Percentiles rank a stretch among this genome's conserved stretches.
Evolutionary conservation across 2,329 filamentous ascomycete genomes (phyloP).

Genomic region (Decorospora gaudefroyi): DNA sequence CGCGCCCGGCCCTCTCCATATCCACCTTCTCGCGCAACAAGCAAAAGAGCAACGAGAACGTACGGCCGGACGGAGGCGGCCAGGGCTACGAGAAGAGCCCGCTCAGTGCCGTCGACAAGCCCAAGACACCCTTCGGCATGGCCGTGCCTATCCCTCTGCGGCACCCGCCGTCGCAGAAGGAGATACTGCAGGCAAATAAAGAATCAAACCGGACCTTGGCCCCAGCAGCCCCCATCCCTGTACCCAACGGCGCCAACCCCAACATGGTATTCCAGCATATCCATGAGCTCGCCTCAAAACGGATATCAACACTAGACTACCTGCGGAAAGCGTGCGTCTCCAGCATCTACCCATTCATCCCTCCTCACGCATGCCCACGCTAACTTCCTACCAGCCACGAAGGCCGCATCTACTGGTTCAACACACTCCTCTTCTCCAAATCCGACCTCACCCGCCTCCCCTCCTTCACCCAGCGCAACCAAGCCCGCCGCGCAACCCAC

Average conservation of each 20-base stretch:
- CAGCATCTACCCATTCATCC: slow-evolving; percentile 4
- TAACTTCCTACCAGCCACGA: slow-evolving; percentile 71
- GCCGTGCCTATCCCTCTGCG: slow-evolving; percentile 33
- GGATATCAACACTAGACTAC: slow-evolving; percentile 93
- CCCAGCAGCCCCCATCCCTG: slow-evolving; percentile 35
- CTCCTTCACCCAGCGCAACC: slow-evolving; percentile 81
- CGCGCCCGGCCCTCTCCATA: slow-evolving; percentile 47
- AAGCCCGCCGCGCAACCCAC: slow-evolving; percentile 88
- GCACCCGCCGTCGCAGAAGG: slow-evolving; percentile 36
- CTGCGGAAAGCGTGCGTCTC: slow-evolving; percentile 78
- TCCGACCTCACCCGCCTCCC: slow-evolving; percentile 78
- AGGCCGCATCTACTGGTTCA: slow-evolving; percentile 96
- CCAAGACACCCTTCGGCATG: slow-evolving; percentile 44
- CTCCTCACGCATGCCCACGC: slow-evolving; percentile 14
- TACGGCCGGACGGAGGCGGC: slow-evolving; percentile 23
- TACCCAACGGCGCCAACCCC: slow-evolving; percentile 53
- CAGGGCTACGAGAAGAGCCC: slow-evolving; percentile 39
- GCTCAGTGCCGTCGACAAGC: slow-evolving; percentile 40
- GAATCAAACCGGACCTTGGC: slow-evolving; percentile 31
- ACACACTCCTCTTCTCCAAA: slow-evolving; percentile 89
- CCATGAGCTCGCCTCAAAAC: slow-evolving; percentile 84
- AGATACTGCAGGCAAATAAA: slow-evolving; percentile 30
- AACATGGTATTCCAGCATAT: slow-evolving; percentile 67
- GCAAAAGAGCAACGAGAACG: slow-evolving; percentile 45
- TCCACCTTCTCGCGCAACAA: slow-evolving; percentile 45